Evolutionary conservation across 306 rosid species (phyloP), one percentile per base, ranked within the genome.

Genomic region (Vigna trinervia): DNA sequence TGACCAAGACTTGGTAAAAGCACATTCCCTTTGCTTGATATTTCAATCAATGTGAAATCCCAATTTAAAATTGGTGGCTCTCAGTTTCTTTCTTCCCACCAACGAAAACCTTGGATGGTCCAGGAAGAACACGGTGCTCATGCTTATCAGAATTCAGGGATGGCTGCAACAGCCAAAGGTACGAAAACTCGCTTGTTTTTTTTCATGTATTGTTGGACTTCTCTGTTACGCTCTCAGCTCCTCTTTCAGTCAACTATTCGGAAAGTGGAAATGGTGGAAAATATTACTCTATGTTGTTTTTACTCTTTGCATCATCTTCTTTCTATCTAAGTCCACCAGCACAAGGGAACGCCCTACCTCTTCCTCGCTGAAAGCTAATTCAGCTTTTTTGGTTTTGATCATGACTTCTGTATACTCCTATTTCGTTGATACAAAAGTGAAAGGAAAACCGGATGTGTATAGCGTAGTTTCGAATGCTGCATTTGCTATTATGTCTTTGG

Each of bases 201-300:
- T 28, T 12, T 73, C 83, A 39, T 5, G 67, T 30, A 0, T 64
- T 5, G 30, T 80, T 63, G 69, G 74, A 5, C 1, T 73, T 3
- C 1, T 53, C 36, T 80, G 32, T 80, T 63, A 41, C n/a, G 78
- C 74, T 5, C 34, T 73, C 9, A 80, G 74, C 15, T 63, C 73
- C n/a, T 61, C 83, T 26, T 80, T 73, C 61, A 52, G 32, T 12
- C 1, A 43, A 41, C 19, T 80, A 43, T 73, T 73, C 10, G 79
- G 83, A 32, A 8, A 73, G 1, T 80, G 83, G 83, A 80, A 12
- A 4, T 13, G 50, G 3, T 26, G 69, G 48, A 80, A 80, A 1
- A 5, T 45, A 32, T 2, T 46, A 11, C 10, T 80, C 28, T 72
- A 79, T 14, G 1, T 2, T 8, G 14, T 8, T 64, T 41, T 64